Conservation (phyloP, 2,329 filamentous ascomycete genomes). For the Fusarium sp. region DNA sequence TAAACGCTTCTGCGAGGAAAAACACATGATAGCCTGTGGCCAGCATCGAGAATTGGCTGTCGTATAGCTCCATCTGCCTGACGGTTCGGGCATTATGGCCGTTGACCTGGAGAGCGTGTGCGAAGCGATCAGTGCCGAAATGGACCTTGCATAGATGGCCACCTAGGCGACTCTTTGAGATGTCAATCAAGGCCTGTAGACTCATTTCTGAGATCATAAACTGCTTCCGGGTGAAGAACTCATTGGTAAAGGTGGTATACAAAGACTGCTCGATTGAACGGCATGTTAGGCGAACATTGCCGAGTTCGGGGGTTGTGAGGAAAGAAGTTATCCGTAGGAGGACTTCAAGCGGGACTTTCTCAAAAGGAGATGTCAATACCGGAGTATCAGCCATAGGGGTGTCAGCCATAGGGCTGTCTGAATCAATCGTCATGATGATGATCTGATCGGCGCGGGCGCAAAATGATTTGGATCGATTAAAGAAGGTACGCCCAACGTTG, state of each 20-base stretch:
- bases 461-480: neutral
- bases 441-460: no score
- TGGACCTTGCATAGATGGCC: constrained; percentile 54
- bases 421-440: constrained; percentile 27
- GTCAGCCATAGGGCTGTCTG: constrained; percentile 31
- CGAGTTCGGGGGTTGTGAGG: constrained; percentile 67
- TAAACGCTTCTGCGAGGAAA: constrained; percentile 68
- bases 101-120: constrained; percentile 1
- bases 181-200: constrained; percentile 65
- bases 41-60: constrained; percentile 49
- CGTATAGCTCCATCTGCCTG: constrained; percentile 34
- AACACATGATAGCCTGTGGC: constrained; percentile 61
- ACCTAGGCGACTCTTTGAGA: constrained; percentile 61
- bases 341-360: constrained; percentile 68
- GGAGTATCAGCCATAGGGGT: neutral
- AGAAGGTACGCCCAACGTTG: no score
- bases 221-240: constrained; percentile 75
- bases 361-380: constrained; percentile 38
- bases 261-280: constrained; percentile 65
- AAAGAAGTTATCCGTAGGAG: constrained; percentile 65
- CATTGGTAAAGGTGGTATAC: constrained; percentile 66
- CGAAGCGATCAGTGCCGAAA: constrained; percentile 48
- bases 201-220: constrained; percentile 72
- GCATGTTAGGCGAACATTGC: constrained; percentile 66
- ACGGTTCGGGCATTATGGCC: constrained; percentile 23